Conservation (phyloP, 768 basidiomycete species). For the Tricholoma matsutake region DNA sequence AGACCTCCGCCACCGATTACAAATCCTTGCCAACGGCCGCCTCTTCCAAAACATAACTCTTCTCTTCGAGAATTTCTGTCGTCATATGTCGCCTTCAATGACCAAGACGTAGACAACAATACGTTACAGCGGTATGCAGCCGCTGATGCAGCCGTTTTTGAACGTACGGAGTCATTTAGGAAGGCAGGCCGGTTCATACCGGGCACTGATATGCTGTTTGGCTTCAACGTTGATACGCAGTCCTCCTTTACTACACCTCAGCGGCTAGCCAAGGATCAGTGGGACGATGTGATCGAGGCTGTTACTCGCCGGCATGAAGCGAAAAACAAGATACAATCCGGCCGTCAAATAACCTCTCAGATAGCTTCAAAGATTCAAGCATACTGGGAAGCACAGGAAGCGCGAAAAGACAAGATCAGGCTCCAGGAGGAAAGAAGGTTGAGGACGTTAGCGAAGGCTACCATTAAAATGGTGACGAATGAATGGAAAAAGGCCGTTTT, state of each 20-base stretch:
- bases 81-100: constrained; percentile 59
- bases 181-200: constrained; percentile 38
- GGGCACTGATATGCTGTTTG: constrained; percentile 33
- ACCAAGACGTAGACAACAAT: constrained; percentile 42
- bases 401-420: constrained; percentile 56
- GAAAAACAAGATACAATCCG: constrained; percentile 28
- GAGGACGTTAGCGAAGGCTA: constrained; percentile 65
- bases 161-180: constrained; percentile 32
- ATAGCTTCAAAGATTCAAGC: constrained; percentile 64
- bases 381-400: constrained; percentile 72
- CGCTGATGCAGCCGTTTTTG: constrained; percentile 32
- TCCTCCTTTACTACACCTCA: constrained; percentile 26
- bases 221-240: constrained; percentile 22
- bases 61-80: constrained; percentile 56
- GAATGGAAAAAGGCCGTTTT: constrained; percentile 91
- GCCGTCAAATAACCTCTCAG: constrained; percentile 43
- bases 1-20: constrained; percentile 58
- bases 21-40: constrained; percentile 66
- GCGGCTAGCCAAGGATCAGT: constrained; percentile 43
- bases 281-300: constrained; percentile 58
- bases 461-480: constrained; percentile 62
- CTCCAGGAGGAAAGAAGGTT: constrained; percentile 65
- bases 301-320: constrained; percentile 28
- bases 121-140: constrained; percentile 18
- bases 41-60: constrained; percentile 44